phyloP scores from a whole-genome alignment of 805 yeast species.

The Starmerella tilneyi region DNA sequence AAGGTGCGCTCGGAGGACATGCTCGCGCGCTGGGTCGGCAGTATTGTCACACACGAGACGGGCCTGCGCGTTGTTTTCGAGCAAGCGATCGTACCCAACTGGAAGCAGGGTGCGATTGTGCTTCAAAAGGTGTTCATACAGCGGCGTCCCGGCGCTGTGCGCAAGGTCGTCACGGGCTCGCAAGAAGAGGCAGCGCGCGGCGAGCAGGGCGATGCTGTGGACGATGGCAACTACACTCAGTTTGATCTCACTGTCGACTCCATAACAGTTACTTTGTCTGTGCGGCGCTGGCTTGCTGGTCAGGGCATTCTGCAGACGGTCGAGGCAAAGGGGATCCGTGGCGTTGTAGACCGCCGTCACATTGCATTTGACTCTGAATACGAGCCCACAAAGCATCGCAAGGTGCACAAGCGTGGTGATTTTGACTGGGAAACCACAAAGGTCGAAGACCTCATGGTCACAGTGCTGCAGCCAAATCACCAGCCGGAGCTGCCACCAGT shows the following conservation, averaged over 20 bases:
- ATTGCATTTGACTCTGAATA: conserved; percentile 74
- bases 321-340: conserved; percentile 75
- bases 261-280: conserved; percentile 66
- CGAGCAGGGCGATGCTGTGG: conserved; percentile 34
- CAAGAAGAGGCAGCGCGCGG: conserved; percentile 61
- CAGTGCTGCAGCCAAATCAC: conserved; percentile 60
- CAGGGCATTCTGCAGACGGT: conserved; percentile 74
- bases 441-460: conserved; percentile 76
- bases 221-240: conserved; percentile 91
- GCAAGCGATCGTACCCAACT: conserved; percentile 86
- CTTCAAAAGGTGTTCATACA: conserved; percentile 80
- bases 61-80: conserved; percentile 80
- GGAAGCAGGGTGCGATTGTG: conserved; percentile 78
- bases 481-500: conserved; percentile 34
- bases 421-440: conserved; percentile 78
- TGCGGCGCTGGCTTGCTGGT: conserved; percentile 82
- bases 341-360: conserved; percentile 84
- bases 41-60: conserved; percentile 70
- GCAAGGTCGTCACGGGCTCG: conserved; percentile 56
- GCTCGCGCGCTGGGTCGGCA: conserved; percentile 73
- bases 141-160: conserved; percentile 56
- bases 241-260: conserved; percentile 84
- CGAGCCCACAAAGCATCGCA: conserved; percentile 68
- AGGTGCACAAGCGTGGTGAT: conserved; percentile 72
- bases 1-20: conserved; percentile 83